A percentile compares a stretch with the other conserved stretches of the same genome.
Conservation (phyloP, 1,284 basidiomycete genomes). For the Lignosus rhinocerotis region DNA sequence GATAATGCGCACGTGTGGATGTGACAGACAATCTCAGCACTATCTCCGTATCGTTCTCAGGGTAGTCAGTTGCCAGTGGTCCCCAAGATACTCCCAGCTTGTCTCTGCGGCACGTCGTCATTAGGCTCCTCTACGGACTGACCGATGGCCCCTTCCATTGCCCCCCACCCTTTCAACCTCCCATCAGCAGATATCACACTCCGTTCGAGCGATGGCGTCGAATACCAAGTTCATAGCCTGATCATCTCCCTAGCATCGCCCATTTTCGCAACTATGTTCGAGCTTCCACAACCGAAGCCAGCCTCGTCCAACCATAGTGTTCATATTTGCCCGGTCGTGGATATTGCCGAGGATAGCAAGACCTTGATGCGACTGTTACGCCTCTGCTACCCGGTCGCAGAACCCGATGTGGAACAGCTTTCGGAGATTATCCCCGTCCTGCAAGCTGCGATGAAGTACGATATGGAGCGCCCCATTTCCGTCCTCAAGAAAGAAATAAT, state of each 20-base stretch:
- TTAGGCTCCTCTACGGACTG: no score
- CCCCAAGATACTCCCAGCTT: no score
- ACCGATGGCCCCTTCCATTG: no score
- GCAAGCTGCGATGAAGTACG: slow-evolving; percentile 21
- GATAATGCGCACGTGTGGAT: no score
- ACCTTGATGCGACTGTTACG: slow-evolving; percentile 37
- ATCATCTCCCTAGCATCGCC: slow-evolving; percentile 13
- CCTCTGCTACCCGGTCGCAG: slow-evolving; percentile 39
- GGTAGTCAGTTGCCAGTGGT: no score
- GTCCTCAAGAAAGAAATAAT: neutral
- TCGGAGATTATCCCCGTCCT: slow-evolving; percentile 6
- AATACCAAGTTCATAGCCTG: no score
- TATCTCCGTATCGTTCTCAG: no score
- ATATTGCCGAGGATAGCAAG: slow-evolving; percentile 35
- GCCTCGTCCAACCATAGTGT: neutral
- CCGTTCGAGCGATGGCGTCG: no score
- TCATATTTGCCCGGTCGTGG: slow-evolving; percentile 17
- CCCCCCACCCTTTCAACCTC: no score
- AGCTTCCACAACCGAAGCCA: neutral
- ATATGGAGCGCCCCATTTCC: slow-evolving; percentile 14
- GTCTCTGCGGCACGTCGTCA: no score
- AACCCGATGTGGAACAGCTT: slow-evolving; percentile 9
- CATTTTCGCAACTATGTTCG: slow-evolving; percentile 15
- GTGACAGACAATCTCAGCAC: no score
- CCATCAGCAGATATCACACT: no score